Evolutionary conservation across 1,284 basidiomycete species (phyloP).

Genomic region (Ganoderma sp.): DNA sequence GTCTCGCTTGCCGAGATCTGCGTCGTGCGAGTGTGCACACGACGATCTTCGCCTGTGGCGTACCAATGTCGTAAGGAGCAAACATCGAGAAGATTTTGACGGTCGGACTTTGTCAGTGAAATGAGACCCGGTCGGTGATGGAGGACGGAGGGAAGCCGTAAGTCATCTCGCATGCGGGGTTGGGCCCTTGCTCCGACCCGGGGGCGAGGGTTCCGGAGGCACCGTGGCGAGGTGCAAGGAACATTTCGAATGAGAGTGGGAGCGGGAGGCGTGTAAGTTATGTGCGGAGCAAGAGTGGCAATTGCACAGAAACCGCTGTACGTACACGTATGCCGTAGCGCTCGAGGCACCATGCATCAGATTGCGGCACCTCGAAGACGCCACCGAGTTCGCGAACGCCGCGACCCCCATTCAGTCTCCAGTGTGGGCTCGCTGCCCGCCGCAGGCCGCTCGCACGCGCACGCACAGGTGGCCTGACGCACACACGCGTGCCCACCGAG

Average conservation of each 20-base stretch:
- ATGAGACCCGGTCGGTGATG: neutral
- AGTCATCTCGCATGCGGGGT: too few species aligned
- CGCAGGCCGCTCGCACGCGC: neutral
- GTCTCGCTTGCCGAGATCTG: conserved; percentile 9
- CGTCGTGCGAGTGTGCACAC: neutral
- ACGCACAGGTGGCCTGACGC: neutral
- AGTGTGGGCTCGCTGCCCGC: neutral
- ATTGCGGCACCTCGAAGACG: conserved; percentile 3
- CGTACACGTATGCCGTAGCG: conserved; percentile 9
- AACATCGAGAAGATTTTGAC: neutral
- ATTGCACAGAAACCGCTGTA: neutral
- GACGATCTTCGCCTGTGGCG: conserved; percentile 1
- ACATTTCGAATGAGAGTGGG: neutral
- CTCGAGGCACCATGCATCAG: neutral
- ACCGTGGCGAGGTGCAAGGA: neutral
- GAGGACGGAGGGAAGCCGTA: neutral
- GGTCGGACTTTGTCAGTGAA: neutral
- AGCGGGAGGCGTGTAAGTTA: neutral
- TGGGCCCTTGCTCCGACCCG: too few species aligned
- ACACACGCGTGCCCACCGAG: neutral
- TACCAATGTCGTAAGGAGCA: neutral
- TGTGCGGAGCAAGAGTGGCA: conserved; percentile 9
- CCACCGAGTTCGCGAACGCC: conserved; percentile 10
- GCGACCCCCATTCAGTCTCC: neutral
- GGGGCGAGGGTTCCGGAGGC: too few species aligned